phyloP scores from a whole-genome alignment of 192 early-diverging fungal species.

The Backusella liffmaniae region DNA sequence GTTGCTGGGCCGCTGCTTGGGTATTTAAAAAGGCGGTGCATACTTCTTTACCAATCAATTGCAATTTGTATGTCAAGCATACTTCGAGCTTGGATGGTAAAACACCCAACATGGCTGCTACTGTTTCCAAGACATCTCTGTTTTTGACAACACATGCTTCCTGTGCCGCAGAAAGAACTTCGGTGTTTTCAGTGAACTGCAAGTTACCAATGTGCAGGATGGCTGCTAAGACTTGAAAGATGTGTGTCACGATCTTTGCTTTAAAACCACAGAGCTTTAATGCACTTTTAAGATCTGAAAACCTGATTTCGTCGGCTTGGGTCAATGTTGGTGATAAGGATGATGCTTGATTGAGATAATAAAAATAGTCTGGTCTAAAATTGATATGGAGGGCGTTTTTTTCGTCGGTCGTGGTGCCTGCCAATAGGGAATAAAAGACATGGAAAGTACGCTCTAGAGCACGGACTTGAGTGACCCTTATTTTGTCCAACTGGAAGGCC shows the following conservation, averaged over 20 bases:
- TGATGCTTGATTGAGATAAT: conserved; percentile 50
- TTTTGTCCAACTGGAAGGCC: conserved; percentile 64
- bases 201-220: conserved; percentile 90
- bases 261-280: conserved; percentile 61
- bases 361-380: conserved; percentile 51
- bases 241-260: conserved; percentile 62
- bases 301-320: conserved; percentile 50
- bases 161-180: conserved; percentile 42
- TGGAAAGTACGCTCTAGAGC: conserved; percentile 68
- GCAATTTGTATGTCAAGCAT: conserved; percentile 65
- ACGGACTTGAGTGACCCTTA: conserved; percentile 54
- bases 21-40: conserved; percentile 73
- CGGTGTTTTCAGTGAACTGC: conserved; percentile 66
- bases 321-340: conserved; percentile 2
- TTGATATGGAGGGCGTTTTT: conserved; percentile 57
- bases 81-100: conserved; percentile 55
- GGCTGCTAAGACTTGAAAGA: conserved; percentile 84
- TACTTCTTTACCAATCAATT: conserved; percentile 64
- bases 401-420: conserved; percentile 77
- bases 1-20: conserved; percentile 61
- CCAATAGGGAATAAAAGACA: conserved; percentile 82
- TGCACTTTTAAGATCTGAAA: conserved; percentile 65
- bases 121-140: conserved; percentile 54
- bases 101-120: conserved; percentile 66
- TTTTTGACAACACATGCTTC: conserved; percentile 72